Conservation (phyloP, 1,139 yeast species). For the Diutina rugosa region DNA sequence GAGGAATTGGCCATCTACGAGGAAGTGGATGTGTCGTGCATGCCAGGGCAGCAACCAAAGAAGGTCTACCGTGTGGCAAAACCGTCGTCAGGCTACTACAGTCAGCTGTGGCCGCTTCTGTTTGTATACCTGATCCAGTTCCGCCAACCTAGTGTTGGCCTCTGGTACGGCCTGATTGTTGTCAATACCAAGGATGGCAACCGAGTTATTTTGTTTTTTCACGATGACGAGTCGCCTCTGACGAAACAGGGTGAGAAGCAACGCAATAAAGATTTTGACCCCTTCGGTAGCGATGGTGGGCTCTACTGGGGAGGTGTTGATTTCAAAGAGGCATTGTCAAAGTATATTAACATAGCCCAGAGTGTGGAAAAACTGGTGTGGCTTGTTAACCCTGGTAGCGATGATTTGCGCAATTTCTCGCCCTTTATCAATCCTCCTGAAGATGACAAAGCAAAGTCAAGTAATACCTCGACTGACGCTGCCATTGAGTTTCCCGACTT, state of each 20-base stretch:
- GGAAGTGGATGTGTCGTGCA: slow-evolving; percentile 32
- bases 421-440: slow-evolving; percentile 28
- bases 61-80: slow-evolving; percentile 9
- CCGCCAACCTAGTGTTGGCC: slow-evolving; percentile 71
- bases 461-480: slow-evolving; percentile 7
- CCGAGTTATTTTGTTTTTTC: slow-evolving; percentile 66
- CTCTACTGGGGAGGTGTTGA: slow-evolving; percentile 90
- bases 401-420: slow-evolving; percentile 66
- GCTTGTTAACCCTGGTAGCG: slow-evolving; percentile 68
- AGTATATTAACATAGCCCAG: slow-evolving; percentile 47
- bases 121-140: slow-evolving; percentile 69
- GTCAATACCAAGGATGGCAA: slow-evolving; percentile 55
- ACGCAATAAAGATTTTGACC: slow-evolving; percentile 56
- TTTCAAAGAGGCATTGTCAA: slow-evolving; percentile 42
- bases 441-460: slow-evolving; percentile 8
- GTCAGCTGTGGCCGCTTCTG: slow-evolving; percentile 48
- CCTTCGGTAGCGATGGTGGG: slow-evolving; percentile 51
- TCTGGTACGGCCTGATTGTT: slow-evolving; percentile 86
- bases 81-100: slow-evolving; percentile 45
- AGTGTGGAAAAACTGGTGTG: slow-evolving; percentile 63
- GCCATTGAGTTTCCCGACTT: slow-evolving; percentile 20
- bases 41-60: background rate
- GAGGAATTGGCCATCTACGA: slow-evolving; percentile 39
- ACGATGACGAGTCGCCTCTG: slow-evolving; percentile 76
- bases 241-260: slow-evolving; percentile 48